phyloP scores from a whole-genome alignment of 768 basidiomycete genomes.

The Mycena crocata region DNA sequence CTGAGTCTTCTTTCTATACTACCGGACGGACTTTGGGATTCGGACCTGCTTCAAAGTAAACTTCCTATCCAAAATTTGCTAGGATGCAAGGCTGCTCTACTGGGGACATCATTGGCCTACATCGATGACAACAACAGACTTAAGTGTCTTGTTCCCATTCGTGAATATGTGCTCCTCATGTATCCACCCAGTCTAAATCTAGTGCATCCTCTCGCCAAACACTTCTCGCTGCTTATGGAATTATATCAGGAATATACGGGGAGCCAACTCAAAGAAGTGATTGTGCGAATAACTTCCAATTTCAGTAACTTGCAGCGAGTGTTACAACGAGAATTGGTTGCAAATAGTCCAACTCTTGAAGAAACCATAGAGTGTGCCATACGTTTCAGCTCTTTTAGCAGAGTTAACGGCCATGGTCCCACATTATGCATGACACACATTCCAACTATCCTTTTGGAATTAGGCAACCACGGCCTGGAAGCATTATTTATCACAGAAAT shows the following conservation, averaged over 20 bases:
- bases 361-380: slow-evolving; percentile 1
- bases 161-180: no score
- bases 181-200: no score
- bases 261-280: no score
- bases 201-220: no score
- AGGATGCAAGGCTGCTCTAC: no score
- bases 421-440: neutral
- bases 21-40: slow-evolving; percentile 13
- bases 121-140: no score
- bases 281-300: no score
- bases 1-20: slow-evolving; percentile 10
- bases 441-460: neutral
- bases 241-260: no score
- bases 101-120: no score
- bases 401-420: neutral
- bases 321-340: neutral
- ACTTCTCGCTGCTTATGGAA: no score
- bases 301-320: neutral
- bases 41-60: neutral
- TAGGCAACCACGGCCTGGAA: neutral
- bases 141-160: no score
- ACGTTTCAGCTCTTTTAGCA: neutral
- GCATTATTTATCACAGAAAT: neutral
- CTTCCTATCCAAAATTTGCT: neutral
- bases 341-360: neutral